Evolutionary conservation across 805 yeast species (phyloP), one percentile per base, ranked within the genome.

Genomic region (Komagataella phaffii): DNA sequence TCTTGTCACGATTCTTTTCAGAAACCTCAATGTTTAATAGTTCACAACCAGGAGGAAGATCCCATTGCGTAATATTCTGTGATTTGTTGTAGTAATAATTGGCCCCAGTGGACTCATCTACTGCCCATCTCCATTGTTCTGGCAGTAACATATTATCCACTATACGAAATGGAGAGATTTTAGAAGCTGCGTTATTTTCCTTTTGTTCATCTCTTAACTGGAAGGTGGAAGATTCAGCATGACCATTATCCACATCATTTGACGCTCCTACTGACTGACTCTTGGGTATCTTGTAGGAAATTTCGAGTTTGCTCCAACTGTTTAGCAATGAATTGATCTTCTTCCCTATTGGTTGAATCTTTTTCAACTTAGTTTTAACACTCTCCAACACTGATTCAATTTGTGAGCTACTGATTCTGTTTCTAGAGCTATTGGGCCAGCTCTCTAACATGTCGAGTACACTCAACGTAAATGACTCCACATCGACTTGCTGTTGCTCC

Each of bases 281-380:
- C 58, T 90, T 83, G 1, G 95, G 90, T 50, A 91, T 90, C 47
- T 93, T 76, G 61, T 83, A 86, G n/a, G 89, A 90, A 77, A 87
- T 80, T 61, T 85, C 83, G 53, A 87, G 75, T 23, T 69, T 69
- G 47, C 81, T 70, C 97, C 97, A 91, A 52, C 73, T 82, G 0
- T 73, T 69, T 24, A 87, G 59, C 44, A 91, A 65, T 5, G 64
- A 63, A 2, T 63, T 53, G 3, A 83, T 73, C 40, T 30, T 30
- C 14, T 14, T 8, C 10, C 40, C 40, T 30, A 30, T 30, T 10
- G 40, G 6, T 6, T 10, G 6, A 51, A 73, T 64, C 1, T 51
- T 52, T 56, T 64, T 60, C 40, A 74, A 59, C 8, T 64, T 64
- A 2, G 49, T 43, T 56, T 62, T 52, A 18, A 53, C 46, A 6